A percentile compares a stretch with the other conserved stretches of the same genome.
phyloP scores from a whole-genome alignment of 306 rosid species.

The Corylus avellana region DNA sequence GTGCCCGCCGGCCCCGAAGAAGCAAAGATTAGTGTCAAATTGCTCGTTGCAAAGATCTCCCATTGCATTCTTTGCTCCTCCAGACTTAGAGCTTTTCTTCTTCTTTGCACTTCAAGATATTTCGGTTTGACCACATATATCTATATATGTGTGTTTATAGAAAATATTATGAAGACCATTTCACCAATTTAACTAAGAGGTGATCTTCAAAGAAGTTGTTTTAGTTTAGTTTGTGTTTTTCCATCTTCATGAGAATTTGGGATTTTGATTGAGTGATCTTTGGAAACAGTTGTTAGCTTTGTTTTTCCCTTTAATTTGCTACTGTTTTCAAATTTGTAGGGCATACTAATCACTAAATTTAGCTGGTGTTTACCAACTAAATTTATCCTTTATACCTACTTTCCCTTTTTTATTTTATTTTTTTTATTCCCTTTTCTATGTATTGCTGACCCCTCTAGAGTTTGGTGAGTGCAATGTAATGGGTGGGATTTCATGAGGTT shows the following conservation, averaged over 20 bases:
- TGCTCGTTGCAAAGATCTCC: slow-evolving; percentile 61
- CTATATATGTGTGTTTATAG: slow-evolving; percentile 13
- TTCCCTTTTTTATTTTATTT: not conserved
- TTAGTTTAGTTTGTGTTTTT: slow-evolving; percentile 11
- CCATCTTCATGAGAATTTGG: slow-evolving; percentile 20
- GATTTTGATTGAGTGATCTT: slow-evolving; percentile 42
- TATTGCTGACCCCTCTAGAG: slow-evolving; percentile 50
- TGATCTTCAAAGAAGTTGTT: slow-evolving; percentile 38
- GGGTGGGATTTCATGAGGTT: slow-evolving; percentile 38
- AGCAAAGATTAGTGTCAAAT: slow-evolving; percentile 56
- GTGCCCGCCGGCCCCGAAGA: slow-evolving; percentile 95
- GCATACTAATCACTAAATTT: slow-evolving; percentile 45
- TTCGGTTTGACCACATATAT: slow-evolving; percentile 49
- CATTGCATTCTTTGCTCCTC: slow-evolving; percentile 83
- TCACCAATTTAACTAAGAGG: slow-evolving; percentile 32
- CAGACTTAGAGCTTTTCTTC: slow-evolving; percentile 92
- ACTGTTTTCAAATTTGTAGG: slow-evolving; percentile 49
- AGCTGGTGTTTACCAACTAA: slow-evolving; percentile 48
- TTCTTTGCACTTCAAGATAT: slow-evolving; percentile 55
- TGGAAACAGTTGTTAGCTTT: slow-evolving; percentile 38
- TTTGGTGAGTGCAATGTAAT: slow-evolving; percentile 62
- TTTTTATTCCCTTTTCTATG: slow-evolving; percentile 8
- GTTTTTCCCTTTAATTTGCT: slow-evolving; percentile 23
- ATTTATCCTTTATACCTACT: slow-evolving; percentile 33
- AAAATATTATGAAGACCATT: slow-evolving; percentile 18